Base-by-base conservation (phyloP, 2,329 filamentous ascomycete genomes). In the Chrysoporthe deuterocubensis region DNA sequence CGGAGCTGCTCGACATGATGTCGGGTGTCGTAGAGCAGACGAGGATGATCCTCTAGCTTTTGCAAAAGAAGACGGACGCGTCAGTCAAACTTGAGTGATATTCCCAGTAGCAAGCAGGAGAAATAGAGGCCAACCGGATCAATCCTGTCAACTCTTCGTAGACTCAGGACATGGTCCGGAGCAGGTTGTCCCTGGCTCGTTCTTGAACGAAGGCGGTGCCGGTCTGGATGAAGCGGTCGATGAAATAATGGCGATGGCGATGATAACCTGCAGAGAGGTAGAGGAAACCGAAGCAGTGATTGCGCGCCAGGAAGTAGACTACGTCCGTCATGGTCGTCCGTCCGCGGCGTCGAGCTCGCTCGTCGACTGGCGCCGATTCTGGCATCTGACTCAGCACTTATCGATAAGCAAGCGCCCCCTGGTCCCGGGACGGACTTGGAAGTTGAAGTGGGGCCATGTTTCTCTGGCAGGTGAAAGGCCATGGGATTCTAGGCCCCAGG, bases 1-100 rank as follows among this genome's bases (percentile, higher is more conserved):
- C 92, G 76, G 92, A 92, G 82, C 90, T 93, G 74, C 82, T 82
- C 62, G 75, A 72, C 77, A 79, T 79, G 66, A 32, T 73, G 62
- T 14, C 56, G 50, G 32, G 37, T 40, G n/a, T 44, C n/a, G 62
- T 60, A 32, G 63, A 52, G 59, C 63, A 46, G 56, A 63, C 56
- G 61, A 67, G 65, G 59, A 61, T 48, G 67, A 66, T 70, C 69
- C 69, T 69, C 67, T 60, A 64, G 52, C 63, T 69, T 71, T 59
- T 42, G 59, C 52, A 44, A 5, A 44, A 14, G 40, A 57, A 63
- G 43, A 21, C 43, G 46, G 46, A 66, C 40, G 69, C 57, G 71
- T 72, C 72, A 73, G 72, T 58, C 71, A 72, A 71, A 64, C 48
- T 69, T 48, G 48, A 66, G 34, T 43, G 42, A 32, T 46, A 48